These are phyloP conservation scores for Capsella rubella DNA, from an alignment of 441 rosid genomes.

Conservation along the genomic window DNA sequence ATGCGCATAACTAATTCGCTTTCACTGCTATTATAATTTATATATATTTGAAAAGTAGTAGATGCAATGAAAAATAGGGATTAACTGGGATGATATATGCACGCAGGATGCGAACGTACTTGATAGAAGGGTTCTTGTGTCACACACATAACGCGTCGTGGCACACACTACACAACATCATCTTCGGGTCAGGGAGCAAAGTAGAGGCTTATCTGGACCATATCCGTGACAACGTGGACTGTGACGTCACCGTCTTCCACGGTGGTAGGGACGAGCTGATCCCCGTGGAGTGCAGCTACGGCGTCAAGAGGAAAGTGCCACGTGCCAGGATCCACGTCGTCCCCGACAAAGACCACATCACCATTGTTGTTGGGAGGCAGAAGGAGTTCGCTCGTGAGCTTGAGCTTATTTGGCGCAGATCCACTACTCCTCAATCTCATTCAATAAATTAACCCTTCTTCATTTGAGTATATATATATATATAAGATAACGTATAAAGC, in stretches of 20 bases:
- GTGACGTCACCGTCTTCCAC: constrained; percentile 77
- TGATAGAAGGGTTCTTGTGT: constrained; percentile 90
- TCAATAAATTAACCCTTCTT: constrained; percentile 26
- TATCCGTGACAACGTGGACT: constrained; percentile 63
- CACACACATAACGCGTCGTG: constrained; percentile 95
- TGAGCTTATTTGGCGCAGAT: constrained; percentile 83
- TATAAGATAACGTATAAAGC: constrained; percentile 12
- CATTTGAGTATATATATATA: constrained; percentile 35
- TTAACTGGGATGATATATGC: constrained; percentile 19
- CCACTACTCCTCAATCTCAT: constrained; percentile 41
- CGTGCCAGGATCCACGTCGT: constrained; percentile 76
- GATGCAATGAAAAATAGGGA: constrained; percentile 7
- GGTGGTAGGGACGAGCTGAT: constrained; percentile 86
- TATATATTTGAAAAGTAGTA: not conserved
- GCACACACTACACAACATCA: constrained; percentile 97
- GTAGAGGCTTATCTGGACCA: constrained; percentile 75
- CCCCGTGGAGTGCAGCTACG: constrained; percentile 85
- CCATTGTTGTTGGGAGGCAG: constrained; percentile 91
- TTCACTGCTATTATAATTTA: not conserved
- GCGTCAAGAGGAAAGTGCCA: constrained; percentile 65
- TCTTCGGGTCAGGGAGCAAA: constrained; percentile 84
- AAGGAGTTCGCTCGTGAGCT: constrained; percentile 84
- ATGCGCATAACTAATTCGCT: not conserved
- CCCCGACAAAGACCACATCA: constrained; percentile 88
- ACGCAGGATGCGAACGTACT: constrained; percentile 80